Percentiles rank a stretch among this genome's conserved stretches.
phyloP scores from a whole-genome alignment of 2,329 filamentous ascomycete genomes.

The Colletotrichum trifolii region DNA sequence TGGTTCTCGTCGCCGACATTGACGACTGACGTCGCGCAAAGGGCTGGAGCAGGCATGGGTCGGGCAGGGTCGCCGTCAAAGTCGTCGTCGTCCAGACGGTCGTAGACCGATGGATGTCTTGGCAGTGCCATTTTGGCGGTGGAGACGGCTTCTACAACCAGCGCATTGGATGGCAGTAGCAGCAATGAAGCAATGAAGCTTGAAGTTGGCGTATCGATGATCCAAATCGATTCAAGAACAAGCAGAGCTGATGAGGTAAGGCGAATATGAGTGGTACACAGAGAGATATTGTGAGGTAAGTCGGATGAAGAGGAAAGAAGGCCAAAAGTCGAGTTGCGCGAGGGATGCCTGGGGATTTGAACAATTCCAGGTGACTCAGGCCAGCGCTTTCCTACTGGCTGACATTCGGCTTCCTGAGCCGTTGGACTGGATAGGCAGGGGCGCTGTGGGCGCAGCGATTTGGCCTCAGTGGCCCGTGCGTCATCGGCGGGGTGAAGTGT shows the following conservation, averaged over 20 bases:
- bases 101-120: constrained; percentile 14
- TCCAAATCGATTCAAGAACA: constrained; percentile 3
- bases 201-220: constrained; percentile 8
- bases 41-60: not conserved
- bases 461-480: constrained; percentile 37
- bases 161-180: constrained; percentile 3
- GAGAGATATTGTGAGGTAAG: constrained; percentile 10
- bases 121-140: constrained; percentile 23
- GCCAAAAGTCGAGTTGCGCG: constrained; percentile 8
- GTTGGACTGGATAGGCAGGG: not conserved
- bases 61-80: constrained; percentile 19
- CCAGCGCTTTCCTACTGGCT: constrained; percentile 19
- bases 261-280: constrained; percentile 3
- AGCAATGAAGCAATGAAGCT: not conserved
- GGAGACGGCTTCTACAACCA: constrained; percentile 25
- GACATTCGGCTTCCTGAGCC: constrained; percentile 9
- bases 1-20: not conserved
- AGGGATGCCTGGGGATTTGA: constrained; percentile 37
- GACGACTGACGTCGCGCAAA: too few relatives aligned
- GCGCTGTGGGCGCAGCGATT: constrained; percentile 30
- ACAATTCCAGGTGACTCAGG: constrained; percentile 24
- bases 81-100: constrained; percentile 20
- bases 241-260: not conserved
- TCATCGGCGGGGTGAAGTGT: not conserved
- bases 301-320: constrained; percentile 27